Conservation (phyloP, 2,329 filamentous ascomycete species). For the Cladosporium austrohemisphaericum region DNA sequence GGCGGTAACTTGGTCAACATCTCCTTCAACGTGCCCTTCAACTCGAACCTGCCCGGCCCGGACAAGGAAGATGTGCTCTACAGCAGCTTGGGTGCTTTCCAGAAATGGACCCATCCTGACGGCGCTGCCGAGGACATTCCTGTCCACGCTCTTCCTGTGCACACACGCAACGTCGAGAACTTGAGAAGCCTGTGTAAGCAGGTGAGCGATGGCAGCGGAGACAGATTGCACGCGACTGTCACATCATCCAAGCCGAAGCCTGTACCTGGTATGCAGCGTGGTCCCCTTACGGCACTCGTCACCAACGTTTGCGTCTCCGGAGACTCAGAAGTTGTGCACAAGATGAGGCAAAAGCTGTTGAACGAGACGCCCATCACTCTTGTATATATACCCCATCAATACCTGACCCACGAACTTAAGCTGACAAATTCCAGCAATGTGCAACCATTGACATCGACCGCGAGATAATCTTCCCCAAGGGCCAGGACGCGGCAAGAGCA, state of each 20-base stretch:
- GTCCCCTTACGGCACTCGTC: conserved; percentile 48
- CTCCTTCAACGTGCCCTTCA: conserved; percentile 96
- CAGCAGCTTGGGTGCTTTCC: conserved; percentile 79
- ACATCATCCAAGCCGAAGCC: conserved; percentile 73
- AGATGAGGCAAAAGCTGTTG: conserved; percentile 82
- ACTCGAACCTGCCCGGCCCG: conserved; percentile 85
- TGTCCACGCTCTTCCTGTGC: conserved; percentile 86
- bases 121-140: conserved; percentile 80
- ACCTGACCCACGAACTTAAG: neutral
- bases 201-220: conserved; percentile 63
- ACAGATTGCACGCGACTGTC: conserved; percentile 75
- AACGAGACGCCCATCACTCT: conserved; percentile 89
- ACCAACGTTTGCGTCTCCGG: conserved; percentile 91
- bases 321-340: conserved; percentile 79
- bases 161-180: conserved; percentile 78
- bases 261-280: conserved; percentile 49
- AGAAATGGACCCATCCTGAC: conserved; percentile 90
- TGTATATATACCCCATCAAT: conserved; percentile 56
- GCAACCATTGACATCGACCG: conserved; percentile 84
- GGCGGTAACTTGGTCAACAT: conserved; percentile 83
- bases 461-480: conserved; percentile 72
- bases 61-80: conserved; percentile 94
- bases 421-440: conserved; percentile 15
- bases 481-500: conserved; percentile 56
- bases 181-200: conserved; percentile 77